These are phyloP conservation scores for Gymnopilus junonius DNA, from an alignment of 768 basidiomycete genomes.

Conservation along the genomic window DNA sequence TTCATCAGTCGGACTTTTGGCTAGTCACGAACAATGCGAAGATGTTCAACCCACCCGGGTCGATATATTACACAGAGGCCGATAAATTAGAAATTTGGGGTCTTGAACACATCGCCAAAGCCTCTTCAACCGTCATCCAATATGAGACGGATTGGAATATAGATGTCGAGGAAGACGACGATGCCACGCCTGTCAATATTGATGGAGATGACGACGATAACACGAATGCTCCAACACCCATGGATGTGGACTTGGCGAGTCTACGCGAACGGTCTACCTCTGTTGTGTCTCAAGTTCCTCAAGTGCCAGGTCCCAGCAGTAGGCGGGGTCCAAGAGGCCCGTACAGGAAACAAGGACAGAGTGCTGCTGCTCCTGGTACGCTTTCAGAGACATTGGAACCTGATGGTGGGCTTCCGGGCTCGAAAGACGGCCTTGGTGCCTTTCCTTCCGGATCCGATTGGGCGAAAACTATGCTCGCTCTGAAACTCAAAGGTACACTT, in stretches of 20 bases:
- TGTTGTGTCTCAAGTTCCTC: conserved; percentile 46
- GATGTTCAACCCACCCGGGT: conserved; percentile 73
- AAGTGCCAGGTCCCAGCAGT: conserved; percentile 26
- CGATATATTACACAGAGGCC: conserved; percentile 77
- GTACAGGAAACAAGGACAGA: conserved; percentile 49
- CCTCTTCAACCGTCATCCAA: conserved; percentile 75
- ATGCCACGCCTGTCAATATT: conserved; percentile 40
- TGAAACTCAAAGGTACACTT: conserved; percentile 72
- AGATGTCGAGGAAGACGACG: conserved; percentile 73
- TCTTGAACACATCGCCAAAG: conserved; percentile 74
- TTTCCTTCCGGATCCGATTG: conserved; percentile 74
- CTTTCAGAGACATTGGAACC: conserved; percentile 59
- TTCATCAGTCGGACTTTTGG: conserved; percentile 64
- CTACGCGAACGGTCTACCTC: conserved; percentile 49
- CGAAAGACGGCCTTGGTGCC: conserved; percentile 73
- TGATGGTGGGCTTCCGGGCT: conserved; percentile 76
- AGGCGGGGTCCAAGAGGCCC: conserved; percentile 56
- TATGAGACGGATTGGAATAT: conserved; percentile 87
- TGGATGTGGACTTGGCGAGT: conserved; percentile 49
- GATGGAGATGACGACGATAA: conserved; percentile 44
- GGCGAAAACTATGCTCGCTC: conserved; percentile 72
- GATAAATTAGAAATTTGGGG: conserved; percentile 73
- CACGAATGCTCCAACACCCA: conserved; percentile 36
- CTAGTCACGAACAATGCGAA: conserved; percentile 79
- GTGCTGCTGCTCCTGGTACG: conserved; percentile 24